Evolutionary conservation across 1,284 basidiomycete species (phyloP).

Genomic region (Porodaedalea pini): DNA sequence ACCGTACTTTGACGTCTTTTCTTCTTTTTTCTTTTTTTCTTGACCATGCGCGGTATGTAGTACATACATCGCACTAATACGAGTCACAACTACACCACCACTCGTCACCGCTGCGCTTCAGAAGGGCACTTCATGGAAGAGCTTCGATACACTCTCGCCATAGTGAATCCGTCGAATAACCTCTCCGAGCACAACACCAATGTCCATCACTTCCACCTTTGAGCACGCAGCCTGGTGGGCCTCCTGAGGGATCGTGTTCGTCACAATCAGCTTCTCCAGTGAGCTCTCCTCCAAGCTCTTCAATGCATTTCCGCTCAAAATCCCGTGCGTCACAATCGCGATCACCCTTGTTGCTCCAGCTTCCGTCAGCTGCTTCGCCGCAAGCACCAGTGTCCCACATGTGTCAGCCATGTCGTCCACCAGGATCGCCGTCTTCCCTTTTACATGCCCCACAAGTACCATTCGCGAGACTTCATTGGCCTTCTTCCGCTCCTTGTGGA

Average conservation of each 20-base stretch:
- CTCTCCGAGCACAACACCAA: conserved; percentile 93
- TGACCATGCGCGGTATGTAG: not conserved
- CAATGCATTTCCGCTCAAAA: conserved; percentile 88
- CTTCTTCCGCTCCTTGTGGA: conserved; percentile 99
- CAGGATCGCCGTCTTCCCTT: conserved; percentile 93
- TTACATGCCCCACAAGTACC: conserved; percentile 94
- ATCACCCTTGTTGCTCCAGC: conserved; percentile 86
- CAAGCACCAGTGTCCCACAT: conserved; percentile 94
- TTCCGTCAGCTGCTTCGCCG: conserved; percentile 85
- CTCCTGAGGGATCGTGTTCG: conserved; percentile 94
- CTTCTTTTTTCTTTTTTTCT: not conserved
- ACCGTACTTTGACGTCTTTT: not conserved
- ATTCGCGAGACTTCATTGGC: conserved; percentile 99
- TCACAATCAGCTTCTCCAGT: conserved; percentile 95
- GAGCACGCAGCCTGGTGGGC: conserved; percentile 73
- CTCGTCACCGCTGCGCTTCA: conserved; percentile 31
- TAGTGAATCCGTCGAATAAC: conserved; percentile 92
- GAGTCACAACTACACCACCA: not conserved
- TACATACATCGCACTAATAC: not conserved
- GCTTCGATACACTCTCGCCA: conserved; percentile 78
- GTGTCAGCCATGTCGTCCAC: conserved; percentile 99
- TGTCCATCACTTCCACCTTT: conserved; percentile 96
- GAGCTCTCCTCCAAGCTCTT: conserved; percentile 67
- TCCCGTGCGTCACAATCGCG: conserved; percentile 97
- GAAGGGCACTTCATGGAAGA: conserved; percentile 84